phyloP scores from a whole-genome alignment of 306 rosid genomes.

The Astragalus glycyphyllos region DNA sequence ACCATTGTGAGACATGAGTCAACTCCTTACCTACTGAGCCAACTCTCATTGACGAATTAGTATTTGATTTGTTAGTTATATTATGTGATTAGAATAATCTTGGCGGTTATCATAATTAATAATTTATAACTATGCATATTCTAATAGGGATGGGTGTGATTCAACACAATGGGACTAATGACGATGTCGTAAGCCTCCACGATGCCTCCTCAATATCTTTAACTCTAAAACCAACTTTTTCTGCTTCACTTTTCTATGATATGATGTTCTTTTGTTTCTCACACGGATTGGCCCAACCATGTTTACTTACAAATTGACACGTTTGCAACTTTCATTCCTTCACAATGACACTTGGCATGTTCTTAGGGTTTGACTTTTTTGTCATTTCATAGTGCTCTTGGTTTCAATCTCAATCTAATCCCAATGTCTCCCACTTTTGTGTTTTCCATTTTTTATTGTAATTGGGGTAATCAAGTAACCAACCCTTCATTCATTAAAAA shows the following conservation, averaged over 20 bases:
- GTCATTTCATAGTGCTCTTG: conserved; percentile 22
- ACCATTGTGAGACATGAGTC: too few relatives aligned
- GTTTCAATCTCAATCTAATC: conserved; percentile 19
- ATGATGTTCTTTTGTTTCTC: conserved; percentile 20
- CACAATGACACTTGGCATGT: conserved; percentile 36
- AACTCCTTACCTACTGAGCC: too few relatives aligned
- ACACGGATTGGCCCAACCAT: conserved; percentile 27
- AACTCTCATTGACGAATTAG: too few relatives aligned
- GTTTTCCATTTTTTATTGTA: not conserved
- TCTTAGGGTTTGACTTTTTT: conserved; percentile 15
- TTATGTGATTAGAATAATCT: too few relatives aligned
- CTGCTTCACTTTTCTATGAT: not conserved
- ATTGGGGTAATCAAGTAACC: not conserved
- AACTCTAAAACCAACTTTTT: not conserved
- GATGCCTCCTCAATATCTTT: conserved; percentile 6
- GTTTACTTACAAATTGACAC: conserved; percentile 9
- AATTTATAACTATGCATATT: too few relatives aligned
- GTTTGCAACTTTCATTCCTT: not conserved
- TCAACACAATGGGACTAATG: not conserved
- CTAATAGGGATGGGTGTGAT: not conserved
- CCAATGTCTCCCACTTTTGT: conserved; percentile 37
- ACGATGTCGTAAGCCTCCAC: conserved; percentile 42
- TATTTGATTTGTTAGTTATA: too few relatives aligned
- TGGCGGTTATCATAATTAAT: too few relatives aligned
- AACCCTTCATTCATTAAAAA: too few relatives aligned